Base-by-base conservation (phyloP, 345 rosid species). In the Stellera chamaejasme region DNA sequence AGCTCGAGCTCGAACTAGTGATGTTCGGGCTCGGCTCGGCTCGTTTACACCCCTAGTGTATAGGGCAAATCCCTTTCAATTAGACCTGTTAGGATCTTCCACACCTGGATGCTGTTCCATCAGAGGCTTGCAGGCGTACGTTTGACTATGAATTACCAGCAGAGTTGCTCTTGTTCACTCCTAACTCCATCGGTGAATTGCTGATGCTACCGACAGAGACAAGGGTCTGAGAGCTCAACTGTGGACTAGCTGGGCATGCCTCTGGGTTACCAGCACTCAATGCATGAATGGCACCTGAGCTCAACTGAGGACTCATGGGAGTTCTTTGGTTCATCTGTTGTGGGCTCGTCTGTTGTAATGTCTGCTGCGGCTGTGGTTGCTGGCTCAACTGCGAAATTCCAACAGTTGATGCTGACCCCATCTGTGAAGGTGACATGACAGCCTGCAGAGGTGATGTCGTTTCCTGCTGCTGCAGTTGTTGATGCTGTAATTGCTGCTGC, bases 111-210 rank as follows among this genome's bases (percentile, higher is more conserved):
- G 1, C 23, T 19, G 23, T 19, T 19, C 23, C 23, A 19, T 19
- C 39, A 32, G 39, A 32, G 0, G 2, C 39, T 0, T 32, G 7
- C 5, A 32, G 3, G 9, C 9, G 39, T 19, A 32, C 3, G 39
- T 32, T 32, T 5, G 14, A 28, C 49, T 75, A 73, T 13, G 70
- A 41, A 52, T 71, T 79, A 60, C 82, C 75, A 59, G 66, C 77
- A 32, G 88, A 84, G 77, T 81, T 86, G 82, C 85, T 79, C 67
- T 79, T 87, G 69, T 84, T 87, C 65, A 81, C 88, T 62, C 85
- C 93, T 69, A 82, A 80, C 63, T 94, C 99, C 95, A 85, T 83
- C 3, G 99, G 90, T 47, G 99, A 90, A 71, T 87, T 83, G 48
- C 83, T 51, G 51, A 94, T 87, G 73, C 96, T 94, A 76, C 92